Conservation (phyloP, 2,329 filamentous ascomycete species). For the Botrytis sinoallii region DNA sequence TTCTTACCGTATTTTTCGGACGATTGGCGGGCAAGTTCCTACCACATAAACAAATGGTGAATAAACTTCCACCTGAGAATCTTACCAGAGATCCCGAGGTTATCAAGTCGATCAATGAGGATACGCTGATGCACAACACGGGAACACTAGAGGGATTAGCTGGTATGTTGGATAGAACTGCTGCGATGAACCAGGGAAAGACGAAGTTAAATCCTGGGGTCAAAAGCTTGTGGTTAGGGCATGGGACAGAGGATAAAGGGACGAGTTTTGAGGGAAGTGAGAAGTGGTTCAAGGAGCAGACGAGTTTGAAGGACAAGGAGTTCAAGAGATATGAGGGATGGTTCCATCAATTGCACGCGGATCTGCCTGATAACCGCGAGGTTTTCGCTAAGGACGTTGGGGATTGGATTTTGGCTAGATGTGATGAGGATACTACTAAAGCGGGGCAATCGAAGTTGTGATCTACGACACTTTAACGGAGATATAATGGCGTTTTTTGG, state of each 20-base stretch:
- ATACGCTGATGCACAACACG: conserved; percentile 74
- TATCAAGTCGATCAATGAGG: conserved; percentile 57
- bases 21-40: conserved; percentile 65
- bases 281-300: conserved; percentile 57
- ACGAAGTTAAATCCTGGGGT: conserved; percentile 53
- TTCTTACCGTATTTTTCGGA: conserved; percentile 62
- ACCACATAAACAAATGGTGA: conserved; percentile 62
- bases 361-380: conserved; percentile 41
- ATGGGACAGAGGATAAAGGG: conserved; percentile 72
- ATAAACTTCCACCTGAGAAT: conserved; percentile 58
- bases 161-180: conserved; percentile 72
- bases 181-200: conserved; percentile 55
- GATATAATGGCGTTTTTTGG: not conserved
- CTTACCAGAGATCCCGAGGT: conserved; percentile 67
- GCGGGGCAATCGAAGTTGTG: conserved; percentile 26
- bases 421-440: conserved; percentile 13
- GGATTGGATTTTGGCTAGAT: conserved; percentile 57
- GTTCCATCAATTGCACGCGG: conserved; percentile 71
- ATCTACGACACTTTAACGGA: not conserved
- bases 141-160: conserved; percentile 81
- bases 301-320: conserved; percentile 61
- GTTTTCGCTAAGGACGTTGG: conserved; percentile 54
- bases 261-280: conserved; percentile 64
- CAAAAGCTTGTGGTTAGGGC: conserved; percentile 65
- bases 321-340: conserved; percentile 74